Conservation (phyloP, 495 filamentous ascomycete species). For the Neurospora sublineolata region DNA sequence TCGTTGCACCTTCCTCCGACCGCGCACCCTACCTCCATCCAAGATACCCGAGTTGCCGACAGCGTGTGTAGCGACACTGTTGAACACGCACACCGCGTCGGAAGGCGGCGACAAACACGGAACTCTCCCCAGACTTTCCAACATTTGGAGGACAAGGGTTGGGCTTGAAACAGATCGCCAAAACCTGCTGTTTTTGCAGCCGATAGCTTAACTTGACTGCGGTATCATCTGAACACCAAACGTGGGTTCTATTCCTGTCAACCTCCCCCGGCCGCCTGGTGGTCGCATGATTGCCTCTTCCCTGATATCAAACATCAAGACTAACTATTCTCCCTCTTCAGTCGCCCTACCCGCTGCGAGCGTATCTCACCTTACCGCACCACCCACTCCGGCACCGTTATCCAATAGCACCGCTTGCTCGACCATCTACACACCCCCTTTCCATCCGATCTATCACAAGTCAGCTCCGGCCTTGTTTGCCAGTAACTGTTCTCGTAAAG, state of each 20-base stretch:
- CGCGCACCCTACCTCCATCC: neutral
- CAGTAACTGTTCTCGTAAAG: conserved; percentile 1
- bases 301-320: conserved; percentile 4
- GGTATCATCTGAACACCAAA: conserved; percentile 10
- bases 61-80: neutral
- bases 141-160: neutral
- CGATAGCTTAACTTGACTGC: neutral
- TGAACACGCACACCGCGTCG: neutral
- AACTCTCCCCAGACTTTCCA: neutral
- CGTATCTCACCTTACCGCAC: conserved; percentile 4
- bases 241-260: neutral
- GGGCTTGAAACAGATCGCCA: neutral
- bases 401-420: conserved; percentile 8
- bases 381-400: conserved; percentile 1
- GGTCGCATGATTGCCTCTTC: conserved; percentile 5
- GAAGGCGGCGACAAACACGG: neutral
- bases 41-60: neutral
- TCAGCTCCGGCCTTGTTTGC: conserved; percentile 9
- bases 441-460: conserved; percentile 12
- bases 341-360: conserved; percentile 5
- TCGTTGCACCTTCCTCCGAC: neutral
- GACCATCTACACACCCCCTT: conserved; percentile 4
- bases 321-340: conserved; percentile 2
- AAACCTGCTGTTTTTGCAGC: neutral
- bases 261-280: neutral